Conservation (phyloP, 2,329 filamentous ascomycete genomes). For the Ophiostoma australiae region DNA sequence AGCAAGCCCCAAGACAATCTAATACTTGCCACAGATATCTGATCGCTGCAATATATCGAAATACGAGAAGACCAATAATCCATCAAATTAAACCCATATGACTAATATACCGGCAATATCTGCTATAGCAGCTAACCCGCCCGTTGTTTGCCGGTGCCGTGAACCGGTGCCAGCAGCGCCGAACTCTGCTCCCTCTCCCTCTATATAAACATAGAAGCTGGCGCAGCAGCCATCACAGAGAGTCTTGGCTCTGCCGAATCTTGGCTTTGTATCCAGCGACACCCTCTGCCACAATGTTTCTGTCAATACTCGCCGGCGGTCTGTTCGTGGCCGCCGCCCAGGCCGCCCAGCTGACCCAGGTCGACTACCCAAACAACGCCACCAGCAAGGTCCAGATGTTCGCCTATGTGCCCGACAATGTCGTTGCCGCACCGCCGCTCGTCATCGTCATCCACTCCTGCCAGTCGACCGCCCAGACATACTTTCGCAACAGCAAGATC, state of each 20-base stretch:
- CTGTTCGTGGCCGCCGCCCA: not conserved
- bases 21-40: too few relatives aligned
- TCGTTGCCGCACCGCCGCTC: slow-evolving; percentile 35
- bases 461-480: slow-evolving; percentile 36
- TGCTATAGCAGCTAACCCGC: not conserved
- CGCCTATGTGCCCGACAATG: slow-evolving; percentile 37
- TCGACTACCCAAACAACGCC: slow-evolving; percentile 37
- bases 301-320: not conserved
- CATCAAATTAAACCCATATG: not conserved
- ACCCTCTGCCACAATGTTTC: not conserved
- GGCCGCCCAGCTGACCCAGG: slow-evolving; percentile 27
- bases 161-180: not conserved
- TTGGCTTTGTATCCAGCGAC: not conserved
- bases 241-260: too few relatives aligned
- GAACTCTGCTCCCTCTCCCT: not conserved
- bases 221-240: not conserved
- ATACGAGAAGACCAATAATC: not conserved
- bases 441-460: slow-evolving; percentile 39
- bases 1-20: too few relatives aligned
- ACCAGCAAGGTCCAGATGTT: slow-evolving; percentile 38
- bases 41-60: too few relatives aligned
- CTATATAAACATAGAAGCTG: too few relatives aligned
- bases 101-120: not conserved
- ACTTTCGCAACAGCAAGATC: slow-evolving; percentile 33
- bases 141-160: not conserved